Evolutionary conservation across 805 yeast species (phyloP), one percentile per base, ranked within the genome.

Genomic region (Kodamaea kaohsiungensis): DNA sequence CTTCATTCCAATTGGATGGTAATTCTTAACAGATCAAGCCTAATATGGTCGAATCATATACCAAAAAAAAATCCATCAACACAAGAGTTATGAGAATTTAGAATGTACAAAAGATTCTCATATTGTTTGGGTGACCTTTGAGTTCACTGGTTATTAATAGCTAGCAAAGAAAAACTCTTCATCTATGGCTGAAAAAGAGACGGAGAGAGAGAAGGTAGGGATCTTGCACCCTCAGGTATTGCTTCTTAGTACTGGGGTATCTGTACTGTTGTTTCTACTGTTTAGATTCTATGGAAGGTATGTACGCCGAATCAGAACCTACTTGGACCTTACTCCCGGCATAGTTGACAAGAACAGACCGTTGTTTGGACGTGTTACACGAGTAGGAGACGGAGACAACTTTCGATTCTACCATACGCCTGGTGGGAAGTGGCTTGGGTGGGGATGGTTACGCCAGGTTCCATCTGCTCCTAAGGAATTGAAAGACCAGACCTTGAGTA

Each of bases 331-430:
- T 27, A 71, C 78, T 1, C 70, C 79, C 7, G 56, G 63, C 15
- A 68, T 72, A 13, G 57, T 75, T 15, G 71, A 71, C 38, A 61
- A 59, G 12, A 60, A 63, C 15, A 62, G 65, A 2, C 58, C 59
- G 19, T 60, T 76, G 12, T 69, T 68, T 53, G 98, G 98, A 0
- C 78, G 78, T 56, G 97, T 92, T 3, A 88, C 96, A 0, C 77
- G 95, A 1, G 98, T 92, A 0, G 97, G 97, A 0, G 98, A 92
- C 68, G 97, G 96, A 13, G 99, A 95, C 67, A 93, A 93, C 68
- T 93, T 95, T 70, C 88, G 92, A 56, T 83, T 95, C 59, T 95
- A 78, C 65, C 99, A 95, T 67, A 85, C 96, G 0, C 99, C 99
- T 0, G 98, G 98, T 2, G 98, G 99, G 0, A 56, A 78, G 0